These are phyloP conservation scores for Pseudognaphalium luteoalbum DNA, from an alignment of 129 eudicot species.

Conservation along the genomic window DNA sequence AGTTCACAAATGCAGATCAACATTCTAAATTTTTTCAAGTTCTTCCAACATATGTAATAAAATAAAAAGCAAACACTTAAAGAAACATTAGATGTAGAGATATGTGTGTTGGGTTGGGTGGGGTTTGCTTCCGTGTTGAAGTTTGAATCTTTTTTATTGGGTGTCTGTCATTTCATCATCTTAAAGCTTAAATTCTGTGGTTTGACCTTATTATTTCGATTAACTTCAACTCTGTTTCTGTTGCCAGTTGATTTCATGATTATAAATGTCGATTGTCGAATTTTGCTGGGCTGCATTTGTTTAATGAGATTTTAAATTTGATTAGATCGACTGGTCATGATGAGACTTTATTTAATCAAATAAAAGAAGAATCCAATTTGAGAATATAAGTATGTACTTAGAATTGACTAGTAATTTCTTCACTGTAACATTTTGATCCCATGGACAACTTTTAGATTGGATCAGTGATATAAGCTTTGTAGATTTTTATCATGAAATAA, in stretches of 20 bases:
- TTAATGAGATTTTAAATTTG: slow-evolving; percentile 12
- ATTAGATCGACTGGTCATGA: slow-evolving; percentile 17
- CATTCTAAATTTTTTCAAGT: not conserved
- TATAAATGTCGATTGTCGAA: slow-evolving; percentile 1
- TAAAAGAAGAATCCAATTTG: not conserved
- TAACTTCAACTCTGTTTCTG: slow-evolving; percentile 12
- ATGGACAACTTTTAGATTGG: slow-evolving; percentile 26
- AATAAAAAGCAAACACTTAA: not conserved
- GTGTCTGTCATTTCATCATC: not conserved
- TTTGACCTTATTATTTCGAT: not conserved
- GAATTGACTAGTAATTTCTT: not conserved
- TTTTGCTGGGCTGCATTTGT: slow-evolving; percentile 18
- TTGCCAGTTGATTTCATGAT: slow-evolving; percentile 7
- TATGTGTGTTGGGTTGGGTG: not conserved
- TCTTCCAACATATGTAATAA: not conserved
- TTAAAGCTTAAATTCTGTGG: not conserved
- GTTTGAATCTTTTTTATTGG: slow-evolving; percentile 13
- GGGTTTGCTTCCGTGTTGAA: slow-evolving; percentile 12
- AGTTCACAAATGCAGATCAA: not conserved
- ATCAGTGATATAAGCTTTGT: not conserved
- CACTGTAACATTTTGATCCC: slow-evolving; percentile 24
- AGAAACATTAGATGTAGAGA: slow-evolving; percentile 16
- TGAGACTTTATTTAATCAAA: slow-evolving; percentile 4
- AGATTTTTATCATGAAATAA: too few species aligned
- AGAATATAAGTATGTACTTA: slow-evolving; percentile 5